These are phyloP conservation scores for Saprolegnia parasitica DNA, from an alignment of 352 stramenopile genomes.

Conservation along the genomic window DNA sequence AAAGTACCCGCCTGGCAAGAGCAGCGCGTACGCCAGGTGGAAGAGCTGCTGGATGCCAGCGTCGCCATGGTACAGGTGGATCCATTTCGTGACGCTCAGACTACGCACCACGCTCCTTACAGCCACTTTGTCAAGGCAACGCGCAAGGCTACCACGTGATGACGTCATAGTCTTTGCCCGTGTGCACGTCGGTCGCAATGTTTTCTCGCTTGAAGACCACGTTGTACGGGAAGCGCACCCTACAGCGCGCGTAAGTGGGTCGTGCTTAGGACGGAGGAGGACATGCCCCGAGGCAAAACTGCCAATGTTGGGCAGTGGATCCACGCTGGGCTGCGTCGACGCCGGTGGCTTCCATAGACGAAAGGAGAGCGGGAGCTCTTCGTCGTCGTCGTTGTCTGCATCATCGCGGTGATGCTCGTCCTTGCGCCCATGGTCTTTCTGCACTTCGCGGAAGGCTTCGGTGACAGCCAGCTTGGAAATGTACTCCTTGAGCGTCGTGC, in stretches of 20 bases:
- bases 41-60: constrained; percentile 78
- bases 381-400: constrained; percentile 33
- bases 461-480: constrained; percentile 55
- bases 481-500: constrained; percentile 57
- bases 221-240: constrained; percentile 60
- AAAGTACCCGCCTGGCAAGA: constrained; percentile 59
- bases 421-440: constrained; percentile 7
- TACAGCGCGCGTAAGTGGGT: background rate
- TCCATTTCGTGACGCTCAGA: constrained; percentile 89
- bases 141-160: constrained; percentile 58
- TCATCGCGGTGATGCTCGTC: constrained; percentile 2
- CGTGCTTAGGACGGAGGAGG: background rate
- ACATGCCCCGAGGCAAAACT: constrained; percentile 52
- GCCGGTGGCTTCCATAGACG: constrained; percentile 57
- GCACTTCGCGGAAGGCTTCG: constrained; percentile 39
- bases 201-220: constrained; percentile 82
- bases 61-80: constrained; percentile 85
- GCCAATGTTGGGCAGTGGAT: constrained; percentile 31
- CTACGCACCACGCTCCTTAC: constrained; percentile 30
- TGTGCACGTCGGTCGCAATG: constrained; percentile 49
- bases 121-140: background rate
- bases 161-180: constrained; percentile 63
- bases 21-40: constrained; percentile 50
- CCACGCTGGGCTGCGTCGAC: background rate
- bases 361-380: constrained; percentile 60